Percentiles rank a stretch among this genome's conserved stretches.
Evolutionary conservation across 1,284 basidiomycete species (phyloP).

Genomic region (Phylloboletellus chloephorus): DNA sequence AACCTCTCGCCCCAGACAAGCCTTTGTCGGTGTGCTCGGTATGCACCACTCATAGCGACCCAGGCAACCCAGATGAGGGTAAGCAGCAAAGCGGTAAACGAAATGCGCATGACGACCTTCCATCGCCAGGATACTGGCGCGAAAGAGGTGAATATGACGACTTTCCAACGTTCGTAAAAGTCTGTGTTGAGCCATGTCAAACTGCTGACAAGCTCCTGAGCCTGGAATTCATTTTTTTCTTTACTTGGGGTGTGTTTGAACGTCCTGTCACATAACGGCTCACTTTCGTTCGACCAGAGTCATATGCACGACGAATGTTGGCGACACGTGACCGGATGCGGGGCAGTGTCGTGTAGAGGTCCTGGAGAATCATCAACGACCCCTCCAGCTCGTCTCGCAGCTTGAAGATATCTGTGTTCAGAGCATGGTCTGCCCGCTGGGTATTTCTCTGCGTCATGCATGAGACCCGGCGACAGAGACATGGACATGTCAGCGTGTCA

Average conservation of each 20-base stretch:
- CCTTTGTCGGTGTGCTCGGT: conserved; percentile 63
- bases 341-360: conserved; percentile 52
- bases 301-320: conserved; percentile 57
- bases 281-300: conserved; percentile 64
- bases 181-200: conserved; percentile 70
- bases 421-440: conserved; percentile 50
- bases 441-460: conserved; percentile 45
- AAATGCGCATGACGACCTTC: conserved; percentile 54
- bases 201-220: conserved; percentile 52
- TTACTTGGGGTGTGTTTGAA: not conserved
- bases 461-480: not conserved
- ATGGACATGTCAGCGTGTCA: not conserved
- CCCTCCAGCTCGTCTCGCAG: conserved; percentile 53
- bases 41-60: conserved; percentile 57
- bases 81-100: conserved; percentile 52
- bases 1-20: conserved; percentile 72
- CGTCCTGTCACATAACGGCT: conserved; percentile 1
- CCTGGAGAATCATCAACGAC: conserved; percentile 47
- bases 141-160: conserved; percentile 62
- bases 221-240: conserved; percentile 38
- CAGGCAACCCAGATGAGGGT: conserved; percentile 55
- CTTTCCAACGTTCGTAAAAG: conserved; percentile 63
- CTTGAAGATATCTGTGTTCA: conserved; percentile 53
- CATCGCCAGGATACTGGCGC: conserved; percentile 64
- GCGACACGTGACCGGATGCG: conserved; percentile 53